Evolutionary conservation across 164 flowering plant genomes (phyloP), one percentile per base, ranked within the genome.

Genomic region (Vitis cinerea): DNA sequence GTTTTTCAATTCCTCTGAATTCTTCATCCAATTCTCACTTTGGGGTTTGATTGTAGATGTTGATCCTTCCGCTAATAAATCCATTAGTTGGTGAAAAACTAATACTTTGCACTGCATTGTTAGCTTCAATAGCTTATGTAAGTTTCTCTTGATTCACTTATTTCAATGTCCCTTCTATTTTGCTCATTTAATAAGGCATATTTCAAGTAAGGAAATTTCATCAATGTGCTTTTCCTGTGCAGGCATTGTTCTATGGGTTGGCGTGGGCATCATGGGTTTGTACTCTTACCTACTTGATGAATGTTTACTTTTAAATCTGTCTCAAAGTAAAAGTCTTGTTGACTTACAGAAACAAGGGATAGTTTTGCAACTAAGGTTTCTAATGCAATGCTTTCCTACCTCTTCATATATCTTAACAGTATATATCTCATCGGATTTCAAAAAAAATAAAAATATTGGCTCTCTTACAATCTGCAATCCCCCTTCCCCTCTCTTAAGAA

Each of bases 231-330:
- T 59, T 67, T 60, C 61, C 17, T 62, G 12, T 66, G 13, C 87
- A 92, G 98, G 96, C 86, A 64, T 37, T 88, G 72, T 79, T 93
- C 65, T 86, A 89, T 77, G 94, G 98, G 51, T 78, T 93, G 71
- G 98, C 98, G 10, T 89, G 98, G 98, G 94, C 96, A 56, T 75
- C 91, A 52, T 93, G 98, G 98, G 98, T 92, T 85, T 58, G 88
- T 81, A 74, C 63, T 64, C 29, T 12, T 74, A 51, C 44, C 11
- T 44, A 49, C n/a, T 63, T 23, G 16, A 44, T 17, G 17, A 14
- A 49, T 19, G 31, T 53, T 50, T 61, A 3, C 44, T 15, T 30
- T 55, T 56, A 48, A 30, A 19, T 31, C 27, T 56, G 15, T 44
- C 44, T 37, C 44, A 3, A 3, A 37, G 7, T 0, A 37, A 37